These are phyloP conservation scores for Penicillium lagena DNA, from an alignment of 495 filamentous ascomycete species.

Conservation along the genomic window DNA sequence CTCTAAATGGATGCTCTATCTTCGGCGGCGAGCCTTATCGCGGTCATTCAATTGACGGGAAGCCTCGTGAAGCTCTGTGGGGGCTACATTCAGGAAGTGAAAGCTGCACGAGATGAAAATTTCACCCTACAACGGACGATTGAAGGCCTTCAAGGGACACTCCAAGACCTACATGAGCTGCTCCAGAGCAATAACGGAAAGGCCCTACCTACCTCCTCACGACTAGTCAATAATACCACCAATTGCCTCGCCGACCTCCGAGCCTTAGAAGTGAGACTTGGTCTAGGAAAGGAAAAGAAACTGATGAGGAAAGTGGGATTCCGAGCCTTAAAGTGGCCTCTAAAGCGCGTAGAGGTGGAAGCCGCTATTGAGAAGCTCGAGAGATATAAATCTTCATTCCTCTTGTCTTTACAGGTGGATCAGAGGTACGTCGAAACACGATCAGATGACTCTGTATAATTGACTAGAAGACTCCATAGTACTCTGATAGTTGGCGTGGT, in stretches of 20 bases:
- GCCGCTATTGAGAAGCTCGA: constrained; percentile 24
- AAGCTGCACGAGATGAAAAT: constrained; percentile 29
- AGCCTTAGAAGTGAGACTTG: constrained; percentile 24
- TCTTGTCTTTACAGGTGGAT: constrained; percentile 31
- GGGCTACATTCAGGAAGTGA: constrained; percentile 22
- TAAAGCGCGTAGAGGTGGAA: constrained; percentile 32
- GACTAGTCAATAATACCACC: constrained; percentile 7
- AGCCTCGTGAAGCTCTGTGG: constrained; percentile 21
- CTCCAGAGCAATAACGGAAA: constrained; percentile 4
- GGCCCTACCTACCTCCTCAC: constrained; percentile 3
- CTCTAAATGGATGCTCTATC: constrained; percentile 27
- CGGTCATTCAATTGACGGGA: constrained; percentile 26
- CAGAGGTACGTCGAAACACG: constrained; percentile 23
- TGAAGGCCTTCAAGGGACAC: constrained; percentile 14
- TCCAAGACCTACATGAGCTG: constrained; percentile 13
- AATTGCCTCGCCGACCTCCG: constrained; percentile 22
- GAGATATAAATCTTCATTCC: constrained; percentile 26
- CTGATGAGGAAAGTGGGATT: constrained; percentile 23
- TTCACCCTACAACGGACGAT: constrained; percentile 17
- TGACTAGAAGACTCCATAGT: too few species aligned
- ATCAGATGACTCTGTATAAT: too few species aligned
- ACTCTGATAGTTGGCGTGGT: too few species aligned
- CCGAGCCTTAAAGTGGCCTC: constrained; percentile 36
- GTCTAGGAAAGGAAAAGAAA: constrained; percentile 11
- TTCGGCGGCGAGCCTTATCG: constrained; percentile 27